Base-by-base conservation (phyloP, 2,329 filamentous ascomycete genomes). In the Ophiognomonia clavigignenti-juglandacearum region DNA sequence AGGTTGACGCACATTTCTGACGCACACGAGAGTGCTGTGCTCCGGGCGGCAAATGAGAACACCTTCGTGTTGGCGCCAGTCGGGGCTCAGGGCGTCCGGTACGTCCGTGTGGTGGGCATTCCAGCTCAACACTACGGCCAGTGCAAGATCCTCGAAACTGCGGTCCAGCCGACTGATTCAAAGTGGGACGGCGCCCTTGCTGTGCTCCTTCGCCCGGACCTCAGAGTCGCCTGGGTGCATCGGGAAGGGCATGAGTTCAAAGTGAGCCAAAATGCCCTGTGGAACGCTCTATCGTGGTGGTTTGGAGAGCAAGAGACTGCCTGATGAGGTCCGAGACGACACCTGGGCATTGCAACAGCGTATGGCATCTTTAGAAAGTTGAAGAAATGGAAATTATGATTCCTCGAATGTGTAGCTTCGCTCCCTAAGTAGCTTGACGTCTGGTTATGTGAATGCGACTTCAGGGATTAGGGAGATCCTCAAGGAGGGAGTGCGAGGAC, bases 51-150 rank as follows among this genome's bases (percentile, higher is more conserved):
- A 1, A 22, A 9, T 3, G 13, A 43, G 4, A 39, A 42, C 2
- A 59, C 56, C 16, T 53, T 48, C 3, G 18, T 50, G 10, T 20
- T 50, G n/a, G 43, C 43, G 20, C 29, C 35, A 6, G 13, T 50
- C 3, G 9, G 18, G 4, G 16, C 11, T 6, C n/a, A 37, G 2
- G 8, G 4, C 8, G 3, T 13, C 8, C 9, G 19, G 3, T 18
- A 4, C 19, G 18, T 1, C 6, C 13, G 39, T 1, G 18, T 10
- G 2, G 18, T 19, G 14, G n/a, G 20, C 4, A 13, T 43, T 7
- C 9, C 20, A 24, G 19, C 32, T 11, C 29, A n/a, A 5, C 4
- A 26, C 19, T 7, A 4, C 10, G 19, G 16, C 10, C 18, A 20
- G 3, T 4, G 42, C 34, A 31, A 31, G 7, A 9, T 38, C n/a